Percentiles rank a stretch among this genome's conserved stretches.
Evolutionary conservation across 2,329 filamentous ascomycete genomes (phyloP).

Genomic region (Ophiostoma sp.): DNA sequence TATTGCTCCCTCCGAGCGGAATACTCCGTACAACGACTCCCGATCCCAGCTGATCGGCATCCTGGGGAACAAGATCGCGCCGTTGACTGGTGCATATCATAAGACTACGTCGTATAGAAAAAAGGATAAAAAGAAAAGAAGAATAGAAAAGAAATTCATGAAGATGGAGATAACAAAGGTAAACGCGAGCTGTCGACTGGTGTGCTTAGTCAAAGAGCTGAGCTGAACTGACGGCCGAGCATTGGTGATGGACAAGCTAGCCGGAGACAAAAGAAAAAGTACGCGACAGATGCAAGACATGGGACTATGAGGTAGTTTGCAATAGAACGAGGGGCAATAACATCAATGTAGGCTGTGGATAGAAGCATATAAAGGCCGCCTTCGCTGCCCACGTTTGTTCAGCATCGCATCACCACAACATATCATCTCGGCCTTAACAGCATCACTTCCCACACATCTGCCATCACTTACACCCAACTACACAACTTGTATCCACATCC

Average conservation of each 20-base stretch:
- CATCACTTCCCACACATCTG: background rate
- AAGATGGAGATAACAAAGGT: background rate
- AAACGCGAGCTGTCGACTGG: background rate
- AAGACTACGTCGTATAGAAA: background rate
- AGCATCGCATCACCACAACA: background rate
- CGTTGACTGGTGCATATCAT: background rate
- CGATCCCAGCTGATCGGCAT: background rate
- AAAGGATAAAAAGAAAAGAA: background rate
- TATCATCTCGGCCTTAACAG: background rate
- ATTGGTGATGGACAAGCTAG: background rate
- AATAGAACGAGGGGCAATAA: background rate
- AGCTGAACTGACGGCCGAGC: background rate
- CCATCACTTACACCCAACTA: background rate
- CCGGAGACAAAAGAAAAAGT: constrained; percentile 8
- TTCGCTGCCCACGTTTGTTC: background rate
- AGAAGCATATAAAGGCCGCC: background rate
- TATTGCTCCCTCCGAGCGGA: background rate
- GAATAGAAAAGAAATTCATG: background rate
- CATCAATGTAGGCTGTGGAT: background rate
- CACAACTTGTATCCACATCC: background rate
- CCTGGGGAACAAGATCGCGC: background rate
- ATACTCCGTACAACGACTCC: background rate
- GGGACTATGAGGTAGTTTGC: background rate
- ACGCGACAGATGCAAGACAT: background rate
- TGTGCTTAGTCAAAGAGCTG: background rate